Conservation (phyloP, 352 stramenopile species). For the Halophytophthora polymorphica region DNA sequence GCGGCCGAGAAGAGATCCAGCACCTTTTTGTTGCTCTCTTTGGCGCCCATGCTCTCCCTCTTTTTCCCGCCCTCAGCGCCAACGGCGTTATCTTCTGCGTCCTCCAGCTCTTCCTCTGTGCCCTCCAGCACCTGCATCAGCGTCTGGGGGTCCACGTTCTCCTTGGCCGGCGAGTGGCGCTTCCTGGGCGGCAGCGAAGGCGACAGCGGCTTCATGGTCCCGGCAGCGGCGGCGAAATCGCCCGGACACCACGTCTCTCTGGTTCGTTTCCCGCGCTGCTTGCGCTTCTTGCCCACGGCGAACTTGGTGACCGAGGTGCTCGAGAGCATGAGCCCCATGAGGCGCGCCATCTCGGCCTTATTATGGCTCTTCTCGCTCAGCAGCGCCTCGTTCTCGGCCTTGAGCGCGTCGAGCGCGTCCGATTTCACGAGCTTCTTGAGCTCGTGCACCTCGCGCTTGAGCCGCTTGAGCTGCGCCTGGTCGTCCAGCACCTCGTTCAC, state of each 20-base stretch:
- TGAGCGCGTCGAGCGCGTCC: constrained; percentile 49
- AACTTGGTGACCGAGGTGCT: constrained; percentile 32
- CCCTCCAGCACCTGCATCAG: constrained; percentile 21
- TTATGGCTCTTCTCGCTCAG: constrained; percentile 53
- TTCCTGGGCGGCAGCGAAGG: constrained; percentile 13
- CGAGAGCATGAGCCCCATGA: constrained; percentile 62
- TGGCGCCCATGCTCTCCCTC: not conserved
- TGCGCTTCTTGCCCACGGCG: constrained; percentile 16
- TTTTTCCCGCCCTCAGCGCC: not conserved
- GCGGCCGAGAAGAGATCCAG: constrained; percentile 33
- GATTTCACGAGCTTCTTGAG: constrained; percentile 62
- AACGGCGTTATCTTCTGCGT: constrained; percentile 4
- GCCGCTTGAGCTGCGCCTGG: constrained; percentile 70
- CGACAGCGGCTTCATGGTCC: constrained; percentile 24
- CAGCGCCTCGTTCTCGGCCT: constrained; percentile 72
- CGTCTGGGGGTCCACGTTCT: constrained; percentile 49
- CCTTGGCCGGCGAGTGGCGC: constrained; percentile 36
- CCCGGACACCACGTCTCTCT: constrained; percentile 75
- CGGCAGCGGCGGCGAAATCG: constrained; percentile 34
- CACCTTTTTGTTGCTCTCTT: constrained; percentile 23
- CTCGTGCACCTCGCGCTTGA: constrained; percentile 71
- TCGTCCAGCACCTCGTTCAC: constrained; percentile 93
- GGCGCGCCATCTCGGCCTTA: constrained; percentile 52
- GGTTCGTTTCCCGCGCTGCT: constrained; percentile 36
- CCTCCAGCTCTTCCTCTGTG: constrained; percentile 6